These are phyloP conservation scores for Kitagawia praeruptora DNA, from an alignment of 129 eudicot genomes.

Conservation along the genomic window DNA sequence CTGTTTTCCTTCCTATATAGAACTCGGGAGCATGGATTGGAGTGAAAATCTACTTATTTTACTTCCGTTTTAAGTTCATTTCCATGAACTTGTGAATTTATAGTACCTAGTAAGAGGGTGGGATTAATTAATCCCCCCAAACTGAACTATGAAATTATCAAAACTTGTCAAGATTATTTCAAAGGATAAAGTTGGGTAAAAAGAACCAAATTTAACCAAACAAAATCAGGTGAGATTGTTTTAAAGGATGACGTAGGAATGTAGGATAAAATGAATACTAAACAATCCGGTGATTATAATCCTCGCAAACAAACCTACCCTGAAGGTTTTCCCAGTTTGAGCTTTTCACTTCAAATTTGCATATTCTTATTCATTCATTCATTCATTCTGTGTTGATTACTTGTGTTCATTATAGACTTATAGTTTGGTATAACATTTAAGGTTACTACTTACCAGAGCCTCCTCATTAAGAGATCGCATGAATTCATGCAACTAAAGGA, in stretches of 20 bases:
- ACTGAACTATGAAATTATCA: background rate
- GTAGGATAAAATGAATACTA: background rate
- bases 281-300: background rate
- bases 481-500: background rate
- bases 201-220: background rate
- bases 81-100: background rate
- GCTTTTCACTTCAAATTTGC: background rate
- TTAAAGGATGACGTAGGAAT: background rate
- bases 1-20: background rate
- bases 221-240: background rate
- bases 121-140: background rate
- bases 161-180: background rate
- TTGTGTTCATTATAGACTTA: background rate
- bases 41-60: background rate
- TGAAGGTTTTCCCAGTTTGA: background rate
- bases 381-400: background rate
- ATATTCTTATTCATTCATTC: background rate
- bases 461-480: background rate
- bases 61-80: background rate
- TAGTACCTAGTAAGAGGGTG: background rate
- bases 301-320: background rate
- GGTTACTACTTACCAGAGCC: background rate
- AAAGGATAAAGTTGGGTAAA: background rate
- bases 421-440: background rate
- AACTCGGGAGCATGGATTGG: background rate